Evolutionary conservation across 2,329 filamentous ascomycete species (phyloP), one percentile per base, ranked within the genome.

Genomic region (Trichoderma guizhouense): DNA sequence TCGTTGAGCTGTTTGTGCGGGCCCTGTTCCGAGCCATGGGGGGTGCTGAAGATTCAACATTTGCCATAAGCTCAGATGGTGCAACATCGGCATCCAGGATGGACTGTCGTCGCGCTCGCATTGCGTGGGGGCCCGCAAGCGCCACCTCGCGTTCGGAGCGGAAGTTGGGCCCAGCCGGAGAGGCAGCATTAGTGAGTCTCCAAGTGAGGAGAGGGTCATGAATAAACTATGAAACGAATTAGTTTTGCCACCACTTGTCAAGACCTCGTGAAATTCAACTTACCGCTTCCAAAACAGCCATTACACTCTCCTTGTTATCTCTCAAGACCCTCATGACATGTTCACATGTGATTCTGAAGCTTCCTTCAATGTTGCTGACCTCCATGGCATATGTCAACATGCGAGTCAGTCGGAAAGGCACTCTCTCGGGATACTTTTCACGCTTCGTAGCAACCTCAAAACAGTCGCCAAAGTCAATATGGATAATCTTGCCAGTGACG

Each of bases 311-410:
- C 83, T 99, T 99, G 83, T 99, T 99, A 76, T 96, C 94, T 71
- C 96, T 88, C 75, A 99, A 85, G 15, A 99, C 95, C 73, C 96
- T 90, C 96, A 99, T 99, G 65, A 98, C 95, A 77, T 97, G 95
- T 83, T 99, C 97, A 77, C 95, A 99, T 7, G 96, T 98, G 72
- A 97, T 98, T 73, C 97, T 91, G 87, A 97, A 99, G 82, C 94
- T 97, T 77, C 96, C 96, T 82, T 99, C 96, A 76, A 99, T 99
- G 79, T 99, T 99, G 87, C 95, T 98, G 71, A 99, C 96, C 84
- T 99, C 96, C 96, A 99, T 99, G 26, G 97, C 97, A 80, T 98
- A 99, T 0, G 97, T 99, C 83, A 99, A 89, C 96, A 99, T 99
- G 76, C 96, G 90, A 3, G 96, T 99, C 62, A 99, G 86, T 72